phyloP scores from a whole-genome alignment of 768 basidiomycete genomes.

The Psilocybe tampanensis region DNA sequence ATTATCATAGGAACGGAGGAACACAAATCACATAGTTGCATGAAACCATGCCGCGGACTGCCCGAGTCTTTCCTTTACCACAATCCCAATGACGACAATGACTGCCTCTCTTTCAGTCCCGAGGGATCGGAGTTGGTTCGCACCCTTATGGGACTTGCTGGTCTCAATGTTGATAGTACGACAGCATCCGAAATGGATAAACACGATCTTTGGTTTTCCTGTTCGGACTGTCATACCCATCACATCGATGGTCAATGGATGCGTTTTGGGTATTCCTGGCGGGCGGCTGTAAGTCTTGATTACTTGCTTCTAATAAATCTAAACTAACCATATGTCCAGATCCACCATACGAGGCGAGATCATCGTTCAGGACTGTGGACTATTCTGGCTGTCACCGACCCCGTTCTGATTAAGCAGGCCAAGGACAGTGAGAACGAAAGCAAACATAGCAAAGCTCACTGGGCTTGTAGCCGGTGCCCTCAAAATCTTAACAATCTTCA shows the following conservation, averaged over 20 bases:
- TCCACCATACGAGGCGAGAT: background rate
- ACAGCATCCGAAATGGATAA: slow-evolving; percentile 14
- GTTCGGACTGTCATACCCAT: background rate
- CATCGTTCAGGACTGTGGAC: background rate
- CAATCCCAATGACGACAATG: background rate
- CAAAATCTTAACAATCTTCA: background rate
- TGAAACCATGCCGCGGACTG: background rate
- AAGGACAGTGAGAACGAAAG: background rate
- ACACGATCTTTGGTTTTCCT: slow-evolving; percentile 9
- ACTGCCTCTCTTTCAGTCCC: background rate
- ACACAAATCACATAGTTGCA: slow-evolving; percentile 1
- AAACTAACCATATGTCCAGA: background rate
- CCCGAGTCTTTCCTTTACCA: background rate
- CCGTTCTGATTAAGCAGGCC: background rate
- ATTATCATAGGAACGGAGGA: background rate
- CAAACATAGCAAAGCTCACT: background rate
- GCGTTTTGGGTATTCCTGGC: slow-evolving; percentile 7
- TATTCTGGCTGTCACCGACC: background rate
- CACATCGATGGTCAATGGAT: background rate
- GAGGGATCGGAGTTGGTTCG: background rate
- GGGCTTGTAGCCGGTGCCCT: background rate
- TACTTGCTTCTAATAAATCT: background rate
- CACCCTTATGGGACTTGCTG: slow-evolving; percentile 5
- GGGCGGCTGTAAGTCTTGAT: background rate
- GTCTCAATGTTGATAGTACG: slow-evolving; percentile 3